phyloP scores from a whole-genome alignment of 306 rosid genomes.

The Sechiopsis laciniata region DNA sequence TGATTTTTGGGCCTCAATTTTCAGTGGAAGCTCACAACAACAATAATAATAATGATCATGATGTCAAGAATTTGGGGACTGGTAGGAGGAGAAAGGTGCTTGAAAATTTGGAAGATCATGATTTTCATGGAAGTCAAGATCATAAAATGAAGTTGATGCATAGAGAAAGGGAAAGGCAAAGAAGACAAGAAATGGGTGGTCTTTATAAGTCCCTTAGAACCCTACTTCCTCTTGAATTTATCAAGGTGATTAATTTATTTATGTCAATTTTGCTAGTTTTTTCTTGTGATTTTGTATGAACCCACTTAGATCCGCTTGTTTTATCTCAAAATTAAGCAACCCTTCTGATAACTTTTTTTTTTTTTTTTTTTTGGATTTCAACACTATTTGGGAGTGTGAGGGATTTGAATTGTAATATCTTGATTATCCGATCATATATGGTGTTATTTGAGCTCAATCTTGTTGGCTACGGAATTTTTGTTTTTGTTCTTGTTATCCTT shows the following conservation, averaged over 20 bases:
- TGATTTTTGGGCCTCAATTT: constrained; percentile 22
- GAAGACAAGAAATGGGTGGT: constrained; percentile 38
- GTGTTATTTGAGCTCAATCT: too few species aligned
- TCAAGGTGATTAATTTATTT: constrained; percentile 13
- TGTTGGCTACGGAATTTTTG: too few species aligned
- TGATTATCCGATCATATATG: too few species aligned
- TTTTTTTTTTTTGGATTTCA: neutral
- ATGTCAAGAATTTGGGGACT: neutral
- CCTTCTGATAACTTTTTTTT: neutral
- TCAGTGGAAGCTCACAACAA: neutral
- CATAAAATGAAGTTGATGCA: constrained; percentile 33
- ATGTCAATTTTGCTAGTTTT: neutral
- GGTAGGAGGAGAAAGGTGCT: neutral
- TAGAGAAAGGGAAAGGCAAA: constrained; percentile 40
- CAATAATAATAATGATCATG: neutral
- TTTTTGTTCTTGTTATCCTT: neutral
- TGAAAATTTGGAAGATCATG: neutral
- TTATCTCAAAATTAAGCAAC: neutral
- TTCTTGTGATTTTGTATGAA: neutral
- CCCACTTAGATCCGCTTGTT: neutral
- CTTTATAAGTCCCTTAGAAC: constrained; percentile 37
- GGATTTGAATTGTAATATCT: too few species aligned
- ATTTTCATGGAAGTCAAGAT: neutral
- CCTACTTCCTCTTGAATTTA: constrained; percentile 35
- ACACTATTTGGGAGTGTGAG: neutral